Conservation (phyloP, 805 yeast genomes). For the Candida loeiensis region DNA sequence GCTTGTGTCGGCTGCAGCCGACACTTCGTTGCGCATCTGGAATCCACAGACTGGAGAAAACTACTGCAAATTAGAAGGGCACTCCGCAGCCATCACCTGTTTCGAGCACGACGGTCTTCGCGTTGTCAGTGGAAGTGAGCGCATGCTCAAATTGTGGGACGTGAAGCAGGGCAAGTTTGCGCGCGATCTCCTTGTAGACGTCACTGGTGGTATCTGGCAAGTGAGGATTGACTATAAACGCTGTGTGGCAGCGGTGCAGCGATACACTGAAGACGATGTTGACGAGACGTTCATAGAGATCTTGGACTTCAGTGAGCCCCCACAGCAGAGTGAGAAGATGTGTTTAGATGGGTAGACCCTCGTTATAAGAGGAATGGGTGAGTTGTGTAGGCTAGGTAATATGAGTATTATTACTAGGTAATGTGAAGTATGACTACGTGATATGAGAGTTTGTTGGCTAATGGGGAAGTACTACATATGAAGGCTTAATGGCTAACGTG, state of each 20-base stretch:
- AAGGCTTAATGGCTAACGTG: no score
- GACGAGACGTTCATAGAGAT: conserved; percentile 74
- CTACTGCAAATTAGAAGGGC: conserved; percentile 70
- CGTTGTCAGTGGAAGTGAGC: conserved; percentile 85
- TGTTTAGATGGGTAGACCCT: neutral
- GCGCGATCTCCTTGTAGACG: conserved; percentile 67
- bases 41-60: conserved; percentile 74
- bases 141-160: conserved; percentile 86
- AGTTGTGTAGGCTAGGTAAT: no score
- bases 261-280: conserved; percentile 41
- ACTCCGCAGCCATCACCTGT: conserved; percentile 85
- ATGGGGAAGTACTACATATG: no score
- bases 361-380: no score
- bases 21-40: conserved; percentile 89
- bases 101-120: conserved; percentile 84
- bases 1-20: conserved; percentile 94
- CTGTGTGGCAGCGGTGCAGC: conserved; percentile 88
- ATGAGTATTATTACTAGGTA: no score
- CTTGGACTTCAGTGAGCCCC: conserved; percentile 63
- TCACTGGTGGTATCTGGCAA: conserved; percentile 90
- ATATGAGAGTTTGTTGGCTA: no score
- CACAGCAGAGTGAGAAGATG: conserved; percentile 7
- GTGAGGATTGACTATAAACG: conserved; percentile 80
- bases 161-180: conserved; percentile 72
- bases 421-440: no score